Base-by-base conservation (phyloP, 2,329 filamentous ascomycete species). In the Volutella citrinella region DNA sequence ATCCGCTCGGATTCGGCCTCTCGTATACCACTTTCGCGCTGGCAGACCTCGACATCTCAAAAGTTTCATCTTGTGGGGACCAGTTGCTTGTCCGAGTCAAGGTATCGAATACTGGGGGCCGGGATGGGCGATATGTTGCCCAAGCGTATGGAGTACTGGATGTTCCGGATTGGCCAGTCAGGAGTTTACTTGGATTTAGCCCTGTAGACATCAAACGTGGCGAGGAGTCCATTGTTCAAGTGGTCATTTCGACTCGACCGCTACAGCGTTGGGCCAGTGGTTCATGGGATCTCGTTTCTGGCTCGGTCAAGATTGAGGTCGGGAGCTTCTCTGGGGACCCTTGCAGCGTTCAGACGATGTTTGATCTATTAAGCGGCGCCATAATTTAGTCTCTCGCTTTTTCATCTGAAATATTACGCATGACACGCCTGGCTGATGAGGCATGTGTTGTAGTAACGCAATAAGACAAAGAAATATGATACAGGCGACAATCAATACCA, bases 1-100 rank as follows among this genome's bases (percentile, higher is more conserved):
- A 40, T 15, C 48, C 46, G 6, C 32, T 51, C 6, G 49, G 46
- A 1, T 51, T 40, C 29, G 49, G 49, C 4, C 17, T 48, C 4
- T 51, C 48, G 1, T 52, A 52, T 20, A 48, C 48, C 2, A 21
- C 20, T 0, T 49, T 49, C 18, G 10, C 12, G 3, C 12, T 34
- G 6, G 22, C 20, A 3, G 19, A 29, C n/a, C n/a, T n/a, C n/a
- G n/a, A n/a, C n/a, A n/a, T 10, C 25, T 36, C 2, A 12, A 23
- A 5, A 14, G 19, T 13, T 18, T 6, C 10, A 30, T 40, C 5
- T 14, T 11, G 2, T 5, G 7, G 31, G 2, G 30, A 37, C 15
- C 8, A 16, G 5, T 3, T 37, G 3, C 11, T 18, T 8, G 12
- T 24, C 4, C 5, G 4, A 3, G 29, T 45, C 1, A 8, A 25